These are phyloP conservation scores for Secale cereale DNA, from an alignment of 176 grass and related monocot species.

Conservation along the genomic window DNA sequence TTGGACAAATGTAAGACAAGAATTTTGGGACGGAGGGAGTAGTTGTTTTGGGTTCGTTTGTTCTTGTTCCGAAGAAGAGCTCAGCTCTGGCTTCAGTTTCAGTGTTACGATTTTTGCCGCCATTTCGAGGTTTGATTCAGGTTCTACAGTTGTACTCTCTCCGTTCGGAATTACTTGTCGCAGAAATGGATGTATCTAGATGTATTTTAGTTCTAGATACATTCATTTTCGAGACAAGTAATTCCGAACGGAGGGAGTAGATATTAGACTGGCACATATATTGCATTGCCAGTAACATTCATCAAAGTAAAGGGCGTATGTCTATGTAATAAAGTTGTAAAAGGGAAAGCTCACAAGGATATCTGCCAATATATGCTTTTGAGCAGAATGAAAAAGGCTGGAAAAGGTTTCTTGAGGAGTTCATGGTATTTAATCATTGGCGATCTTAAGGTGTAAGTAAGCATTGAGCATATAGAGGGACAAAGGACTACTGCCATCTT, in stretches of 20 bases:
- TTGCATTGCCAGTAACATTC: background rate
- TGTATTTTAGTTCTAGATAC: too few species aligned
- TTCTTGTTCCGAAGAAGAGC: background rate
- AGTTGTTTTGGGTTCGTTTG: background rate
- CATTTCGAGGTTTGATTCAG: background rate
- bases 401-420: background rate
- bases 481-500: background rate
- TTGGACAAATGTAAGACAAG: too few species aligned
- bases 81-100: background rate
- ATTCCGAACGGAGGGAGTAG: too few species aligned
- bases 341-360: background rate
- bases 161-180: too few species aligned
- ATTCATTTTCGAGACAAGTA: too few species aligned
- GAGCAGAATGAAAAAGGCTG: background rate
- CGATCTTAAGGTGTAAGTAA: background rate
- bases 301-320: background rate
- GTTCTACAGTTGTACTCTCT: background rate
- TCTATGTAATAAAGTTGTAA: background rate
- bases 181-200: too few species aligned
- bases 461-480: background rate
- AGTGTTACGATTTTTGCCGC: background rate
- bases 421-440: background rate
- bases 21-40: too few species aligned
- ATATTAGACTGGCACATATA: background rate
- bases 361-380: slow-evolving; percentile 17